phyloP scores from a whole-genome alignment of 129 eudicot species.

The Arctium minus region DNA sequence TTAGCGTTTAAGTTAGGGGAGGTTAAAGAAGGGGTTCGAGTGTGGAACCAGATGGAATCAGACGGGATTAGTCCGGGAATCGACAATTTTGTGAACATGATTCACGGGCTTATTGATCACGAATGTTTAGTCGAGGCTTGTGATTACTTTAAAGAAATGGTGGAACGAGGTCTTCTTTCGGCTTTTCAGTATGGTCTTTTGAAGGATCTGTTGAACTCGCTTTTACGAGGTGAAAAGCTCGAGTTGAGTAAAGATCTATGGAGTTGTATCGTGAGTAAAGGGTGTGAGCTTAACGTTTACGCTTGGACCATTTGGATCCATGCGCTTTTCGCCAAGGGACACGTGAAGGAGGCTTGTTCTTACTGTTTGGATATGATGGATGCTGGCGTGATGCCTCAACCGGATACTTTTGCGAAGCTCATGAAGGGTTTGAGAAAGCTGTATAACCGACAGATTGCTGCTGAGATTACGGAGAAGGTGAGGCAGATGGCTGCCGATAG shows the following conservation, averaged over 20 bases:
- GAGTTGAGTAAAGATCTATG: conserved; percentile 67
- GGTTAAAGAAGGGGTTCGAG: conserved; percentile 49
- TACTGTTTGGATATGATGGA: conserved; percentile 90
- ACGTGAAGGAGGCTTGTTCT: conserved; percentile 76
- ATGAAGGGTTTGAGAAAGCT: conserved; percentile 64
- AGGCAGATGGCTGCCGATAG: conserved; percentile 76
- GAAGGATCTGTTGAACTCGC: conserved; percentile 53
- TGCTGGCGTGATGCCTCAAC: conserved; percentile 68
- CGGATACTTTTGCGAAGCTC: conserved; percentile 75
- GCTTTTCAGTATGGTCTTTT: conserved; percentile 69
- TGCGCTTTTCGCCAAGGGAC: conserved; percentile 62
- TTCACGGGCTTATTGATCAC: conserved; percentile 64
- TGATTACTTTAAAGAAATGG: conserved; percentile 75
- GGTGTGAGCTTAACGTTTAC: conserved; percentile 66
- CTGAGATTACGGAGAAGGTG: conserved; percentile 77
- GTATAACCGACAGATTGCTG: conserved; percentile 69
- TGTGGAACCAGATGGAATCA: conserved; percentile 62
- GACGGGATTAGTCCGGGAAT: conserved; percentile 49
- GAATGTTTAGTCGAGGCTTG: conserved; percentile 61
- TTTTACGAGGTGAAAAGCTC: conserved; percentile 59
- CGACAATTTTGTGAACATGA: conserved; percentile 62
- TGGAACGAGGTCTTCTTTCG: conserved; percentile 53
- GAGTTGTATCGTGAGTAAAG: conserved; percentile 59
- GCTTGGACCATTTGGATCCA: conserved; percentile 91
- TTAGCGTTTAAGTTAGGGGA: conserved; percentile 72